Conservation (phyloP, 1,284 basidiomycete species). For the Ustilago loliicola region DNA sequence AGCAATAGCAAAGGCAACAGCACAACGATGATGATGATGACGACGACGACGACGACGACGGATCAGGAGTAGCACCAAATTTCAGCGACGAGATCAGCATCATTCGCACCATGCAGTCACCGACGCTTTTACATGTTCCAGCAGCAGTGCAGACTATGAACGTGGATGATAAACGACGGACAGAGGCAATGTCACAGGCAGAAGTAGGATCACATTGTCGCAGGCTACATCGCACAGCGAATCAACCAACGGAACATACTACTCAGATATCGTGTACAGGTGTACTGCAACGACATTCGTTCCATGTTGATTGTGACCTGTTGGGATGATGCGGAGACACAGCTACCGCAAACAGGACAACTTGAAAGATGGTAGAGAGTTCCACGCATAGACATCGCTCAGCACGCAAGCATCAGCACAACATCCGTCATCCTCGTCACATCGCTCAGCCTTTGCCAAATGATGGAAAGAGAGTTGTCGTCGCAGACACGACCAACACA, state of each 20-base stretch:
- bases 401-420: not conserved
- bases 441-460: not conserved
- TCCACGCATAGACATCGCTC: not conserved
- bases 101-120: not conserved
- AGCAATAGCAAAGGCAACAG: constrained; percentile 9
- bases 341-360: not conserved
- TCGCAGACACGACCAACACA: not conserved
- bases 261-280: too few relatives aligned
- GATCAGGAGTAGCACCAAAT: too few relatives aligned
- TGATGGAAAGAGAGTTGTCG: constrained; percentile 21
- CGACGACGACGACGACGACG: not conserved
- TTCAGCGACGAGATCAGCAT: not conserved
- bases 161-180: not conserved
- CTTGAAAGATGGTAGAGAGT: not conserved
- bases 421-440: not conserved
- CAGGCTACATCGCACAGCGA: too few relatives aligned
- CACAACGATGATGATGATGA: constrained; percentile 18
- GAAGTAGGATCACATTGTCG: not conserved
- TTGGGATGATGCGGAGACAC: too few relatives aligned
- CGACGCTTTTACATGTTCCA: not conserved
- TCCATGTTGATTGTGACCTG: too few relatives aligned
- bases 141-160: not conserved
- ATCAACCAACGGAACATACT: too few relatives aligned
- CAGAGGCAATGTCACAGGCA: not conserved
- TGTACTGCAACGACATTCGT: too few relatives aligned